Evolutionary conservation across 2,329 filamentous ascomycete genomes (phyloP).

Genomic region (Beauveria asiatica): DNA sequence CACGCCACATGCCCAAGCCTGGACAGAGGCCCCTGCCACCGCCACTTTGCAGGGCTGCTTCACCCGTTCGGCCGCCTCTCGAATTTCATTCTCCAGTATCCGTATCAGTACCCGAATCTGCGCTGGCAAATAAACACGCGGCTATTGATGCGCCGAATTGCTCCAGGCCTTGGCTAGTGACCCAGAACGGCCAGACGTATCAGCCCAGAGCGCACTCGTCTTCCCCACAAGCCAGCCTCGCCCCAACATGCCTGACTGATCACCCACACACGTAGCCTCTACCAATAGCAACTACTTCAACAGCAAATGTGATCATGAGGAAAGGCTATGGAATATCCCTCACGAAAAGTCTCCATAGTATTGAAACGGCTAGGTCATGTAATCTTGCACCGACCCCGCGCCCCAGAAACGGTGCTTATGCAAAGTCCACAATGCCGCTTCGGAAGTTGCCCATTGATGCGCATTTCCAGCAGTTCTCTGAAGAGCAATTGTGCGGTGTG

Average conservation of each 20-base stretch:
- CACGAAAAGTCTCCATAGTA: neutral
- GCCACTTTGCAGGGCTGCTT: neutral
- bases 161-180: neutral
- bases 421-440: neutral
- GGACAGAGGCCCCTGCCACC: neutral
- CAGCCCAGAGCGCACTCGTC: neutral
- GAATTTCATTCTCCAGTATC: neutral
- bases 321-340: neutral
- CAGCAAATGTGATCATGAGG: neutral
- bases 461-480: neutral
- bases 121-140: neutral
- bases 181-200: neutral
- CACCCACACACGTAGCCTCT: neutral
- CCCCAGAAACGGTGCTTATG: neutral
- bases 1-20: neutral
- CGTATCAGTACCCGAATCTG: neutral
- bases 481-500: neutral
- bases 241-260: neutral
- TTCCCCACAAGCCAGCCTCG: neutral
- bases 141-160: slow-evolving; percentile 3
- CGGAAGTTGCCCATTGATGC: neutral
- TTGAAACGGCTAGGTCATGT: neutral
- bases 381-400: neutral
- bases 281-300: neutral
- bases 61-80: neutral